phyloP scores from a whole-genome alignment of 257 asterid genomes.

The Nicotiana attenuata region DNA sequence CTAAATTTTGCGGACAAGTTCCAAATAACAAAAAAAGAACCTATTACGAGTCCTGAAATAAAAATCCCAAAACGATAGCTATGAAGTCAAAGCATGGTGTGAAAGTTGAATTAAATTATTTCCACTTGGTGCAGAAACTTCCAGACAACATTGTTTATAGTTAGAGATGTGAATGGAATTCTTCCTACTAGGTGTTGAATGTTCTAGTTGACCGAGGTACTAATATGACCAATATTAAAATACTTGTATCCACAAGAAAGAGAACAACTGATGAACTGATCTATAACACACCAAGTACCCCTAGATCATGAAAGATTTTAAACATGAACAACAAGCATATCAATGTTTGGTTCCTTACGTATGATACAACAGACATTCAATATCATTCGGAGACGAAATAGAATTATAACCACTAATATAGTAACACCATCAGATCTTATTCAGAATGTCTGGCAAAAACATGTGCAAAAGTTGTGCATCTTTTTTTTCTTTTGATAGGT shows the following conservation, averaged over 20 bases:
- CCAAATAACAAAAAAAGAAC: too few species aligned
- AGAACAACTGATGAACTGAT: background rate
- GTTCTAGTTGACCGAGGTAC: too few species aligned
- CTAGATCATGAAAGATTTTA: constrained; percentile 4
- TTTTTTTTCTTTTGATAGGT: too few species aligned
- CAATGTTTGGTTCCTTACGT: background rate
- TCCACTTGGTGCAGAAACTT: background rate
- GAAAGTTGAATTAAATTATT: background rate
- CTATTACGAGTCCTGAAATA: too few species aligned
- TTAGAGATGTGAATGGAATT: background rate
- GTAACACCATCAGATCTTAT: background rate
- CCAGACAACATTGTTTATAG: background rate
- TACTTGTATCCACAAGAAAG: background rate
- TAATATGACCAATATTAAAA: background rate
- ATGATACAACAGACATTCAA: background rate
- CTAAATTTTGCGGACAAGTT: too few species aligned
- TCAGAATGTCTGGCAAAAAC: too few species aligned
- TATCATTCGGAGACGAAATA: background rate
- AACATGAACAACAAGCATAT: background rate
- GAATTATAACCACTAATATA: background rate
- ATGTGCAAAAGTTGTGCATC: too few species aligned
- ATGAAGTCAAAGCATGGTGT: background rate
- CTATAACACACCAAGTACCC: too few species aligned
- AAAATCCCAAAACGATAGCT: too few species aligned
- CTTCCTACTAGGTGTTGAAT: background rate